Evolutionary conservation across 805 yeast genomes (phyloP).

Genomic region (Nakazawaea ambrosiae): DNA sequence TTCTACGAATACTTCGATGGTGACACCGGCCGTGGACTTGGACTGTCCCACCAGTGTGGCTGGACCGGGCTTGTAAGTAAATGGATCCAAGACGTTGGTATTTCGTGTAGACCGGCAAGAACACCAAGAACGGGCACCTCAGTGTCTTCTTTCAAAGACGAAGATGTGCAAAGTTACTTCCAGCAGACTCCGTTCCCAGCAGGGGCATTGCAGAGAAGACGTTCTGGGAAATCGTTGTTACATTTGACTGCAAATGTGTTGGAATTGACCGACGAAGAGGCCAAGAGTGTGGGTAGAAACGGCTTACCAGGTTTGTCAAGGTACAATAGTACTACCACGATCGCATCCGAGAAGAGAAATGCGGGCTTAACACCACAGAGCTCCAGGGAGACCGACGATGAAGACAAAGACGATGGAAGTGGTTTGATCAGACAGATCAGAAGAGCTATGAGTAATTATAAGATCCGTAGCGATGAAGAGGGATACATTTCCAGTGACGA

Average conservation of each 20-base stretch:
- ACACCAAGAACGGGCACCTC: slow-evolving; percentile 30
- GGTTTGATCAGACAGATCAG: slow-evolving; percentile 34
- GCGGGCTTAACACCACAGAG: slow-evolving; percentile 9
- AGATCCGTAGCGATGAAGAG: slow-evolving; percentile 26
- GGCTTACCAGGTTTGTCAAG: slow-evolving; percentile 26
- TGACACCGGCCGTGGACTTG: slow-evolving; percentile 89
- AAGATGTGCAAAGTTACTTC: slow-evolving; percentile 32
- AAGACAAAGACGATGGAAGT: slow-evolving; percentile 1
- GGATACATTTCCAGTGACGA: slow-evolving; percentile 47
- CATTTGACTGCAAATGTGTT: slow-evolving; percentile 61
- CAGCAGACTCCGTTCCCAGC: slow-evolving; percentile 39
- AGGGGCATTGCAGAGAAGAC: slow-evolving; percentile 53
- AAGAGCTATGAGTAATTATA: slow-evolving; percentile 31
- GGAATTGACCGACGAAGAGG: slow-evolving; percentile 62
- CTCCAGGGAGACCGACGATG: slow-evolving; percentile 2
- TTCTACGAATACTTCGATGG: slow-evolving; percentile 90
- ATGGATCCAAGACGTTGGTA: slow-evolving; percentile 85
- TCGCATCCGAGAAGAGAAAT: slow-evolving; percentile 7
- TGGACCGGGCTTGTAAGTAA: slow-evolving; percentile 94
- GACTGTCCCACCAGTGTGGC: slow-evolving; percentile 92
- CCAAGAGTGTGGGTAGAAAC: slow-evolving; percentile 18
- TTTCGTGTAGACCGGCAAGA: slow-evolving; percentile 50
- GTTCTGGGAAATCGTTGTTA: slow-evolving; percentile 67
- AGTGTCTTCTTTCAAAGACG: slow-evolving; percentile 20
- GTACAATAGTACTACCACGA: slow-evolving; percentile 9